Conservation (phyloP, 2,329 filamentous ascomycete genomes). For the Paracorniculantispora psalliotae region DNA sequence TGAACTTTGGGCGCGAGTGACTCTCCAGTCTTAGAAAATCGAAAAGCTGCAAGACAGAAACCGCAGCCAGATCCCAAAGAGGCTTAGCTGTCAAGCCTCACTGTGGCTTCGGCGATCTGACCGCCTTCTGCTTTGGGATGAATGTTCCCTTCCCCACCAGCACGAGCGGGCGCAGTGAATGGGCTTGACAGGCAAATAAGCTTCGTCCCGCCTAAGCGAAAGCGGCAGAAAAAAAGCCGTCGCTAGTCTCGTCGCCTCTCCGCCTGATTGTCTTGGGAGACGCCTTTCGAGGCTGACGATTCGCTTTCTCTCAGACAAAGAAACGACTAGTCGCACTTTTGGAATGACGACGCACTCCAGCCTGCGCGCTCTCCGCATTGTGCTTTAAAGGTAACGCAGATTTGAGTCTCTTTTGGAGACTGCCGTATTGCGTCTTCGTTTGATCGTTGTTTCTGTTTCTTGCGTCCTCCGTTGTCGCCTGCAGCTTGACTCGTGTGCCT, state of each 20-base stretch:
- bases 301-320: neutral
- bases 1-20: neutral
- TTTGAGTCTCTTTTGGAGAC: neutral
- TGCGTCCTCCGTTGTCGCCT: neutral
- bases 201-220: neutral
- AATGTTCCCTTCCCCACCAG: too few relatives aligned
- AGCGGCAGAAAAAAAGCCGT: constrained; percentile 1
- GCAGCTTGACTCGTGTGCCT: neutral
- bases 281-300: neutral
- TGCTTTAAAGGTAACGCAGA: neutral
- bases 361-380: neutral
- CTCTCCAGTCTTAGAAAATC: constrained; percentile 10
- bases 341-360: neutral
- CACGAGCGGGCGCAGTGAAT: too few relatives aligned
- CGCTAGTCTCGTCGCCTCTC: neutral
- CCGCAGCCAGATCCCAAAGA: neutral
- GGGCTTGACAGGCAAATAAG: neutral
- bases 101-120: neutral
- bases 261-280: neutral
- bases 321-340: neutral
- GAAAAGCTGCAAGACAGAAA: neutral
- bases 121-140: neutral
- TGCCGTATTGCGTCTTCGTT: neutral
- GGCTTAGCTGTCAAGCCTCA: constrained; percentile 2
- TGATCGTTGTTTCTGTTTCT: neutral